These are phyloP conservation scores for Yamadazyma spencermartinsiae DNA, from an alignment of 1,139 yeast genomes.

Conservation along the genomic window DNA sequence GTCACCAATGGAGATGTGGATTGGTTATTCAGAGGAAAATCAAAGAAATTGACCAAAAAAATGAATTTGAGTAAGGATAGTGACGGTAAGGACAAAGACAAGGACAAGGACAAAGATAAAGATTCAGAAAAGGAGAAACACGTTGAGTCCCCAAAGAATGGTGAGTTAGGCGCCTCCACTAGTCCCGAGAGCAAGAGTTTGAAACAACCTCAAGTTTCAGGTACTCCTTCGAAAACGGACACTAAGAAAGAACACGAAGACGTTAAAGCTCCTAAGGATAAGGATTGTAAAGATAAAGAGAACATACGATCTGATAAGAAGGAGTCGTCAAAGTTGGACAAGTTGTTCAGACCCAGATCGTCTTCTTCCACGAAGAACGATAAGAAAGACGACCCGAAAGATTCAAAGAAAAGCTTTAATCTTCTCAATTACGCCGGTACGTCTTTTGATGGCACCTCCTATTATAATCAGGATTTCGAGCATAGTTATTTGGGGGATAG, in stretches of 20 bases:
- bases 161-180: neutral
- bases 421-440: conserved; percentile 15
- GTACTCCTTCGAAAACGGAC: too few relatives aligned
- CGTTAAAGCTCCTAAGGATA: neutral
- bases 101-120: conserved; percentile 6
- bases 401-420: conserved; percentile 13
- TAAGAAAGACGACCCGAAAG: conserved; percentile 7
- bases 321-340: conserved; percentile 14
- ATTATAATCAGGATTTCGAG: conserved; percentile 14
- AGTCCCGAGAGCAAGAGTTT: neutral
- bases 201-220: too few relatives aligned
- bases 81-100: conserved; percentile 12
- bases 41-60: conserved; percentile 51
- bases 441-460: conserved; percentile 16
- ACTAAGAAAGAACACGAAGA: neutral
- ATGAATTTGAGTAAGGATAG: conserved; percentile 16
- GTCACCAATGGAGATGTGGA: conserved; percentile 75
- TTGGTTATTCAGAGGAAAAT: conserved; percentile 70
- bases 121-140: conserved; percentile 4
- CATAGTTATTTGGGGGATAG: conserved; percentile 9
- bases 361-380: conserved; percentile 9
- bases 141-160: neutral
- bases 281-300: neutral
- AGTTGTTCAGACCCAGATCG: conserved; percentile 15
- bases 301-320: conserved; percentile 3